These are phyloP conservation scores for Cladophialophora immunda DNA, from an alignment of 2,329 filamentous ascomycete species.

Conservation along the genomic window DNA sequence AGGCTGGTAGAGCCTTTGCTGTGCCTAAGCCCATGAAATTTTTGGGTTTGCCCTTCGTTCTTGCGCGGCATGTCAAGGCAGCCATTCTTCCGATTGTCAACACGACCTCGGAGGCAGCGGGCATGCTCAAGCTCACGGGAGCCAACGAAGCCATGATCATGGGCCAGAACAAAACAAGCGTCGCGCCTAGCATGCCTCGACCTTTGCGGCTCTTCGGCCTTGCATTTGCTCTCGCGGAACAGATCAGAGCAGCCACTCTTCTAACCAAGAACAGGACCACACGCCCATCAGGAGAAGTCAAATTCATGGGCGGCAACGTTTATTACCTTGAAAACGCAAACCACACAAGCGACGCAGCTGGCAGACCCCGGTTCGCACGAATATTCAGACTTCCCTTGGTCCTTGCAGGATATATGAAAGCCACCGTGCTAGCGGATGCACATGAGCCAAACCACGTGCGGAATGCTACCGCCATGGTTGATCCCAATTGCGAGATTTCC, in stretches of 20 bases:
- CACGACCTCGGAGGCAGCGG: neutral
- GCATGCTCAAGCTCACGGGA: conserved; percentile 8
- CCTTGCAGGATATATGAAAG: neutral
- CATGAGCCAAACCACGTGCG: neutral
- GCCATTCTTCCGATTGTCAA: neutral
- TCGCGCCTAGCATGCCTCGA: neutral
- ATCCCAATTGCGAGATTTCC: neutral
- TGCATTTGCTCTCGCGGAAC: neutral
- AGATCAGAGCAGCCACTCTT: neutral
- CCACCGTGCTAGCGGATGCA: neutral
- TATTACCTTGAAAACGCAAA: neutral
- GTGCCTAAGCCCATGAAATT: neutral
- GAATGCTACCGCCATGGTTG: neutral
- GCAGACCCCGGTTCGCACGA: neutral
- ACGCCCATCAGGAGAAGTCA: neutral
- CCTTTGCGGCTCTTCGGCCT: conserved; percentile 5
- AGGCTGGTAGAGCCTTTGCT: neutral
- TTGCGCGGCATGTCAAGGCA: neutral
- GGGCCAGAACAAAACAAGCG: neutral
- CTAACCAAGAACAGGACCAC: neutral
- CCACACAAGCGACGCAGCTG: conserved; percentile 1
- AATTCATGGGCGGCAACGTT: conserved; percentile 8
- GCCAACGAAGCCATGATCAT: conserved; percentile 2
- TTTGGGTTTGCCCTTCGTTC: neutral
- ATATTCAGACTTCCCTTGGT: conserved; percentile 6